These are phyloP conservation scores for Scalesia atractyloides DNA, from an alignment of 129 eudicot species.

Conservation along the genomic window DNA sequence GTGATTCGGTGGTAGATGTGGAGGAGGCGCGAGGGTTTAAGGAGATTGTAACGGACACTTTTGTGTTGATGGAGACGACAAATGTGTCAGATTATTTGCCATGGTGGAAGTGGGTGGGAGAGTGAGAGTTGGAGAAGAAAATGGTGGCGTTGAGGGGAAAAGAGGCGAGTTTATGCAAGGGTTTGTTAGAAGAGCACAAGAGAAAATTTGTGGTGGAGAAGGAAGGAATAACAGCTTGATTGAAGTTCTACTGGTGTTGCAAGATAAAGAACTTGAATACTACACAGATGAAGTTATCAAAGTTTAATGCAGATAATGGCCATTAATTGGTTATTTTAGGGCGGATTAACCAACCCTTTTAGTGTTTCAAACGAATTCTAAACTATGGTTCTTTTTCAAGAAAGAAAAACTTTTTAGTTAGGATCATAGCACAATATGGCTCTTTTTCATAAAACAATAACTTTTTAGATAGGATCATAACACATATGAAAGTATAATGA, in stretches of 20 bases:
- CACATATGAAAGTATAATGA: no score
- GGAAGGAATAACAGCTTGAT: conserved; percentile 32
- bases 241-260: conserved; percentile 40
- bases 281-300: conserved; percentile 30
- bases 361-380: no score
- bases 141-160: conserved; percentile 30
- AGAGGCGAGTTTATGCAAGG: conserved; percentile 39
- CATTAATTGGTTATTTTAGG: no score
- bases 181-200: conserved; percentile 34
- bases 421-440: no score
- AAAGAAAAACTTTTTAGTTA: no score
- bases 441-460: no score
- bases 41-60: conserved; percentile 38
- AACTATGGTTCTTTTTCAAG: no score
- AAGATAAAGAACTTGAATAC: conserved; percentile 37
- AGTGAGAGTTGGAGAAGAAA: conserved; percentile 34
- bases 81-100: conserved; percentile 48
- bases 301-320: conserved; percentile 44
- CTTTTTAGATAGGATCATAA: no score
- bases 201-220: not conserved
- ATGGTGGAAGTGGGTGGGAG: conserved; percentile 39
- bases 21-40: conserved; percentile 39
- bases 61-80: conserved; percentile 26
- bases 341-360: no score
- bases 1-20: conserved; percentile 19